Evolutionary conservation across 2,329 filamentous ascomycete species (phyloP).

Genomic region (Cercospora sp.): DNA sequence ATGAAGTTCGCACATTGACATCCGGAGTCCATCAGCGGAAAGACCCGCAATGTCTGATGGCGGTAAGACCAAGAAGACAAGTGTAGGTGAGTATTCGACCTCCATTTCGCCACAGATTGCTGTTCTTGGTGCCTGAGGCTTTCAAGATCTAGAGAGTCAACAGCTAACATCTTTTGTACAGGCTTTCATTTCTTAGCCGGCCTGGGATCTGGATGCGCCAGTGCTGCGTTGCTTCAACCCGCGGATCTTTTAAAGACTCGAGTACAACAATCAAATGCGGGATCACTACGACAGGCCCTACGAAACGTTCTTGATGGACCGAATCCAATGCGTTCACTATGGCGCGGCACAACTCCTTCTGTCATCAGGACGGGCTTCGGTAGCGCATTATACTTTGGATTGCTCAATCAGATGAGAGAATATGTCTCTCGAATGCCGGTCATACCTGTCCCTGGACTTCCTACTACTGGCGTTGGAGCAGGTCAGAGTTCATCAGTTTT

Average conservation of each 20-base stretch:
- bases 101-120: neutral
- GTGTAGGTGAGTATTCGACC: conserved; percentile 22
- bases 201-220: conserved; percentile 80
- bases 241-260: conserved; percentile 96
- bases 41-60: conserved; percentile 22
- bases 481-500: conserved; percentile 63
- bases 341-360: conserved; percentile 89
- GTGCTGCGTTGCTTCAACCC: conserved; percentile 87
- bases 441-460: conserved; percentile 17
- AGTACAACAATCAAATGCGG: conserved; percentile 77
- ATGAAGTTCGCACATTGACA: conserved; percentile 7
- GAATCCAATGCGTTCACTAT: conserved; percentile 71
- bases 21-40: conserved; percentile 3
- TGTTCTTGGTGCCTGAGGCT: neutral
- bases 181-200: conserved; percentile 88
- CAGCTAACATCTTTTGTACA: conserved; percentile 36
- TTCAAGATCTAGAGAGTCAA: neutral
- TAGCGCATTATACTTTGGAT: conserved; percentile 90
- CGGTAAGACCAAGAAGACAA: conserved; percentile 27
- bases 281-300: conserved; percentile 65
- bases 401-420: conserved; percentile 64
- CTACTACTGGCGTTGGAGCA: conserved; percentile 11
- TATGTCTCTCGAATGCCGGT: conserved; percentile 37
- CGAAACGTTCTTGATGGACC: conserved; percentile 67
- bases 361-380: conserved; percentile 92